Conservation (phyloP, 2,329 filamentous ascomycete genomes). For the Nemania serpens region DNA sequence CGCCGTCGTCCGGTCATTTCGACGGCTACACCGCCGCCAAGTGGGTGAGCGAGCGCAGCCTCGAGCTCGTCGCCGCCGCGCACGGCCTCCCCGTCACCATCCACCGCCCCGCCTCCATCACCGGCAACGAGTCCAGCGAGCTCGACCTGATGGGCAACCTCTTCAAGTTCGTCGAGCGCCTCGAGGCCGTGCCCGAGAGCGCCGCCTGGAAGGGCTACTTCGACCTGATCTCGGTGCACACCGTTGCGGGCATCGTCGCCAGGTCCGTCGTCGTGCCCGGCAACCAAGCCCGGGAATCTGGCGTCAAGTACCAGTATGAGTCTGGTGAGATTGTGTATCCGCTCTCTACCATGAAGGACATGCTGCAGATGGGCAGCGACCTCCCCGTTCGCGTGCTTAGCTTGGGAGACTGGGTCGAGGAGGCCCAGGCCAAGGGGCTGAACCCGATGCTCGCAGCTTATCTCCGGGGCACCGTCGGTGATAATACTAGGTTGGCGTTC, state of each 20-base stretch:
- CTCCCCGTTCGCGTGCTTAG: background rate
- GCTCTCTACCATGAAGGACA: background rate
- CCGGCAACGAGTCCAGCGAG: background rate
- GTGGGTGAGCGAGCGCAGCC: conserved; percentile 34
- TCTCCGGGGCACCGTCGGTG: background rate
- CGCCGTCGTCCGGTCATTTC: conserved; percentile 18
- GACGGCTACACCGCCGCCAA: conserved; percentile 17
- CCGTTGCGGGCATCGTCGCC: background rate
- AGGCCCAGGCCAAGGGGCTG: background rate
- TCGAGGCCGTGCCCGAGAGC: background rate
- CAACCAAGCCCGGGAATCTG: background rate
- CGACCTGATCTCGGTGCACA: background rate
- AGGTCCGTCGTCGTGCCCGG: background rate
- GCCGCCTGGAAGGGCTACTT: background rate
- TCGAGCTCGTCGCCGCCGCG: conserved; percentile 27
- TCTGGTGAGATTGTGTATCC: background rate
- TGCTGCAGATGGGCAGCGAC: background rate
- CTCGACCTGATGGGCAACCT: background rate
- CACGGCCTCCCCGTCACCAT: conserved; percentile 6
- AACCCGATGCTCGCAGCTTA: background rate
- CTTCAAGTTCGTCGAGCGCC: background rate
- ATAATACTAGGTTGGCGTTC: background rate
- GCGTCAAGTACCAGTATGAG: background rate
- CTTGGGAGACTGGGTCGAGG: background rate
- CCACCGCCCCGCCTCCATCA: conserved; percentile 5